Evolutionary conservation across 305 asterid species (phyloP).

Genomic region (Salvia sclarea): DNA sequence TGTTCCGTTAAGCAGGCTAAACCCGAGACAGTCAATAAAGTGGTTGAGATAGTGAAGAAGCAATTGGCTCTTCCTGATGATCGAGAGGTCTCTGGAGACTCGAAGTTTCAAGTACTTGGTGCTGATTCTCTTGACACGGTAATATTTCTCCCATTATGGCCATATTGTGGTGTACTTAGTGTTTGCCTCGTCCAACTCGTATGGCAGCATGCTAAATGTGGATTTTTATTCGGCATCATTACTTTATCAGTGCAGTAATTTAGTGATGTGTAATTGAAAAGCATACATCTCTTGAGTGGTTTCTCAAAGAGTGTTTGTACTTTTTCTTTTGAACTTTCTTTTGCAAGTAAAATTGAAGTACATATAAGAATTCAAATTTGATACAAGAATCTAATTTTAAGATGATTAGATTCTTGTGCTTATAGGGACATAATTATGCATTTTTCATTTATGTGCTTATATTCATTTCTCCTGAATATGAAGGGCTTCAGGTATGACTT

Average conservation of each 20-base stretch:
- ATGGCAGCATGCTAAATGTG: background rate
- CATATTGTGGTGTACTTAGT: background rate
- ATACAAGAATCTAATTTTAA: background rate
- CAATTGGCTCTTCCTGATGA: slow-evolving; percentile 79
- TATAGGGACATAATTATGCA: background rate
- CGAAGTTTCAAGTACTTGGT: slow-evolving; percentile 78
- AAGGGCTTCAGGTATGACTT: background rate
- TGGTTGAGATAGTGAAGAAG: slow-evolving; percentile 76
- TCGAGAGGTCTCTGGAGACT: slow-evolving; percentile 60
- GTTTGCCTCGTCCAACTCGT: background rate
- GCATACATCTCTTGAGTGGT: background rate
- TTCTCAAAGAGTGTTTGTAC: no score
- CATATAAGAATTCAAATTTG: background rate
- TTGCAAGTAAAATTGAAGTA: background rate
- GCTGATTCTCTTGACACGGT: slow-evolving; percentile 99
- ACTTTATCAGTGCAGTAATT: background rate
- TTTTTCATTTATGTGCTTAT: background rate
- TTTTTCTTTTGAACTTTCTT: background rate
- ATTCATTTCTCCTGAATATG: background rate
- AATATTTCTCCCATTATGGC: slow-evolving; percentile 24
- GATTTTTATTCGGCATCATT: background rate
- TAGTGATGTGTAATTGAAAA: background rate
- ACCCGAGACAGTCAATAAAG: slow-evolving; percentile 83
- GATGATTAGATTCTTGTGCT: background rate
- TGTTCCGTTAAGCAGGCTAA: slow-evolving; percentile 62